Evolutionary conservation across 805 yeast genomes (phyloP), one percentile per base, ranked within the genome.

Genomic region (Maudiozyma saulgeensis): DNA sequence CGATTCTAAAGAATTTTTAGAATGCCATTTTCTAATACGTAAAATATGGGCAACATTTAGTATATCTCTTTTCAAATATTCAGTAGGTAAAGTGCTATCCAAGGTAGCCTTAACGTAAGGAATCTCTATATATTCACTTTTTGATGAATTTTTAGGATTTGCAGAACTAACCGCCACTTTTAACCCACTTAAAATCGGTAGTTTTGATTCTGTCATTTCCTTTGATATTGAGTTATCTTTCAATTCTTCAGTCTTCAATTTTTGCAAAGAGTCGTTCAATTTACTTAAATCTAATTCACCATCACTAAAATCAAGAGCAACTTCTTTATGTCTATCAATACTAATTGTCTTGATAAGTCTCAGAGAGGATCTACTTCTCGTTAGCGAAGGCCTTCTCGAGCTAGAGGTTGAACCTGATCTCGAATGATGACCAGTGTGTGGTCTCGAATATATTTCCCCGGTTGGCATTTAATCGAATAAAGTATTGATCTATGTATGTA

Each of bases 1-100:
- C 1, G 59, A 49, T 9, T 50, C 42, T 18, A 43, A 45, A 16
- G 54, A 44, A 31, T 82, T 75, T 52, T 73, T 73, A 1, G 52
- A 52, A 57, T 81, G 79, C 99, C 99, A 93, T 64, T 84, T 83
- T 34, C 87, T 77, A 41, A 93, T 80, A 49, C 75, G 74, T 50
- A 93, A 68, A 8, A 75, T 71, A 55, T 82, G 82, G 34, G 83
- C 63, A 37, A 87, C 71, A 1, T 81, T 76, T 32, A 88, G 63
- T 41, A 91, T 71, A 62, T 90, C 96, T 53, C 84, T 85, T 60
- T 85, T 84, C 67, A 91, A 83, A 64, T 87, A 90, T 57, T 84
- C 91, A n/a, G 72, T 58, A 0, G 97, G 97, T 50, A 90, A 72
- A 1, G 84, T 68, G 59, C 86, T 82, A 64, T 90, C 96, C 44